Percentiles rank a stretch among this genome's conserved stretches.
phyloP scores from a whole-genome alignment of 192 early-diverging fungal genomes.

The Linderina pennispora region DNA sequence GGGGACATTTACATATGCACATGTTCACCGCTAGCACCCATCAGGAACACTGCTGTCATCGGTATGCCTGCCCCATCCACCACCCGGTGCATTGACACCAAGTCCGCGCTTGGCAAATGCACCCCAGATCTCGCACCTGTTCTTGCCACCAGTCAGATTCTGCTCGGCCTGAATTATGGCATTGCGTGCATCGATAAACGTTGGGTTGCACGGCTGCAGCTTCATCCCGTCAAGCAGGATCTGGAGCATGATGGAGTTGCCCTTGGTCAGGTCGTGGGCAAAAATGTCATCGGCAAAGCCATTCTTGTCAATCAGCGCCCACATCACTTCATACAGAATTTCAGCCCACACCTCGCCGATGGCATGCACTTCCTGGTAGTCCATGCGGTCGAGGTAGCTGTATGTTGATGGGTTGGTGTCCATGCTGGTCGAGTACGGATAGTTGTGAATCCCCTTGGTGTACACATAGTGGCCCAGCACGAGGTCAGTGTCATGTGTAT shows the following conservation, averaged over 20 bases:
- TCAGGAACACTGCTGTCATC: conserved; percentile 19
- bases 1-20: too few species aligned
- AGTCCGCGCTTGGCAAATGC: conserved; percentile 67
- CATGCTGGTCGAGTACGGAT: conserved; percentile 69
- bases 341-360: conserved; percentile 93
- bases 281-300: conserved; percentile 57
- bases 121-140: conserved; percentile 53
- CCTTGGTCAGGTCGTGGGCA: conserved; percentile 30
- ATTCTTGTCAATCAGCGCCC: conserved; percentile 57
- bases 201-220: conserved; percentile 62
- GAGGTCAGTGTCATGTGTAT: conserved; percentile 46
- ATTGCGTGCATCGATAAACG: conserved; percentile 56
- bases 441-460: conserved; percentile 78
- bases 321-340: conserved; percentile 84
- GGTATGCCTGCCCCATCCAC: conserved; percentile 13
- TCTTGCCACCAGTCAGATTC: conserved; percentile 41
- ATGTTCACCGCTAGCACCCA: too few species aligned
- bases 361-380: conserved; percentile 89
- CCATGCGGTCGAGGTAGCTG: conserved; percentile 64
- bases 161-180: conserved; percentile 57
- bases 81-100: conserved; percentile 23
- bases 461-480: conserved; percentile 67
- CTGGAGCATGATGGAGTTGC: conserved; percentile 49
- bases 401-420: conserved; percentile 79
- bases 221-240: conserved; percentile 52